phyloP scores from a whole-genome alignment of 495 filamentous ascomycete genomes.

The Tirmania nivea region DNA sequence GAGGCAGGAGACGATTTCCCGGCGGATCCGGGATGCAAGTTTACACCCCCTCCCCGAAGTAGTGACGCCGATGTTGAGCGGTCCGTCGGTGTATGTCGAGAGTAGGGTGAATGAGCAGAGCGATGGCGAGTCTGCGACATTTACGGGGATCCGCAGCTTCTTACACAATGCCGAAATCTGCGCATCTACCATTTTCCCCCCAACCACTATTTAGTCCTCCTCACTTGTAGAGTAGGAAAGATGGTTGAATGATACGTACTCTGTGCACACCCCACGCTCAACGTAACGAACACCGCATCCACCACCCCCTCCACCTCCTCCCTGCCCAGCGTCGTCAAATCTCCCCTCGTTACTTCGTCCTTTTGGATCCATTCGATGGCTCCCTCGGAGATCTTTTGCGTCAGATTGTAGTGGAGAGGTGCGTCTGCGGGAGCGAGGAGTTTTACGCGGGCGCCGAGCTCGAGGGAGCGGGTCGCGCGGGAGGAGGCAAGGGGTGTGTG shows the following conservation, averaged over 20 bases:
- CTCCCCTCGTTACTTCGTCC: constrained; percentile 9
- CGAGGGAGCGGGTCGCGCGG: constrained; percentile 55
- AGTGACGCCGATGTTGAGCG: constrained; percentile 84
- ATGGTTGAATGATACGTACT: no score
- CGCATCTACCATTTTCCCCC: no score
- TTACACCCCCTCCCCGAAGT: constrained; percentile 93
- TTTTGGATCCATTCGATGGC: constrained; percentile 45
- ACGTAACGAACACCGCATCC: constrained; percentile 80
- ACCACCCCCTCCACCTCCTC: constrained; percentile 58
- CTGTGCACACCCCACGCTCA: no score
- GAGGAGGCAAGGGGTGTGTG: constrained; percentile 68
- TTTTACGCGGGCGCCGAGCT: constrained; percentile 68
- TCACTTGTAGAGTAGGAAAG: no score
- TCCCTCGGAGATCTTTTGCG: constrained; percentile 48
- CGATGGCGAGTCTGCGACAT: constrained; percentile 67
- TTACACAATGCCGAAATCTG: constrained; percentile 58
- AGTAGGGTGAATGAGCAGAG: constrained; percentile 78
- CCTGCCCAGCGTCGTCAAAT: constrained; percentile 55
- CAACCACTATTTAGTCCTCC: no score
- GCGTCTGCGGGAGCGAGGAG: constrained; percentile 50
- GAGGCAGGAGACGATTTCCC: constrained; percentile 63
- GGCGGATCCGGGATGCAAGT: constrained; percentile 67
- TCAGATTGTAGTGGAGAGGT: constrained; percentile 48
- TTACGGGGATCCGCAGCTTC: constrained; percentile 68
- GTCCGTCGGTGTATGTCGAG: constrained; percentile 70